These are phyloP conservation scores for Boletus pseudopeckii DNA, from an alignment of 768 basidiomycete species.

Conservation along the genomic window DNA sequence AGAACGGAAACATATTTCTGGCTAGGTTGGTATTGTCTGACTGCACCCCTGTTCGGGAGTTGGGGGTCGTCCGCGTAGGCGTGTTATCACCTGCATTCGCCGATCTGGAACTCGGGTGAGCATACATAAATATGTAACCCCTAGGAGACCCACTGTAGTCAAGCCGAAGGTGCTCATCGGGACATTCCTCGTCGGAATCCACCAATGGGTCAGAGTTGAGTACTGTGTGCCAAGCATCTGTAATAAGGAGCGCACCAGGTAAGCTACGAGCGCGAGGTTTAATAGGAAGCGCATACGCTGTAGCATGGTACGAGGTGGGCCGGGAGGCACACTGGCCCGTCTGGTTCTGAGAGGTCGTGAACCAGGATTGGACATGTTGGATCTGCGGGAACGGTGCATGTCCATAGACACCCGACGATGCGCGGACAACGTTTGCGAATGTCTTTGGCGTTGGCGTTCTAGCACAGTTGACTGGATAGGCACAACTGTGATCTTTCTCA, in stretches of 20 bases:
- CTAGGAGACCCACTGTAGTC: conserved; percentile 54
- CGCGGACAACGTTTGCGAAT: conserved; percentile 15
- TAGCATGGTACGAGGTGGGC: conserved; percentile 52
- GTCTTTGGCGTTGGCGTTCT: conserved; percentile 29
- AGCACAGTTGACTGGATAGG: conserved; percentile 17
- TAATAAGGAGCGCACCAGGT: conserved; percentile 2
- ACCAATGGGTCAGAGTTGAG: conserved; percentile 65
- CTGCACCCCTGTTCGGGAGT: conserved; percentile 47
- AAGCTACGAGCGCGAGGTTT: not conserved
- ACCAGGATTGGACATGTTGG: conserved; percentile 18
- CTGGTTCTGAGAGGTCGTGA: conserved; percentile 26
- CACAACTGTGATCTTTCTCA: conserved; percentile 19
- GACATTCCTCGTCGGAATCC: conserved; percentile 71
- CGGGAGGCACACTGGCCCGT: conserved; percentile 23
- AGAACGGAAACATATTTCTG: not conserved
- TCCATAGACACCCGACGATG: conserved; percentile 29
- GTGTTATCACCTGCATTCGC: conserved; percentile 58
- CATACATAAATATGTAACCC: not conserved
- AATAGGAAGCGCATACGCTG: conserved; percentile 49
- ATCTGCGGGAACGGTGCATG: conserved; percentile 22
- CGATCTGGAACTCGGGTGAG: conserved; percentile 40
- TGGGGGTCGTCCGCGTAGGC: conserved; percentile 53
- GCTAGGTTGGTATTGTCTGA: conserved; percentile 10
- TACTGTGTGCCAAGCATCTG: conserved; percentile 74
- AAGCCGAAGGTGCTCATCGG: conserved; percentile 58